Base-by-base conservation (phyloP, 116 monocot species). In the Dioscorea cayenensis region DNA sequence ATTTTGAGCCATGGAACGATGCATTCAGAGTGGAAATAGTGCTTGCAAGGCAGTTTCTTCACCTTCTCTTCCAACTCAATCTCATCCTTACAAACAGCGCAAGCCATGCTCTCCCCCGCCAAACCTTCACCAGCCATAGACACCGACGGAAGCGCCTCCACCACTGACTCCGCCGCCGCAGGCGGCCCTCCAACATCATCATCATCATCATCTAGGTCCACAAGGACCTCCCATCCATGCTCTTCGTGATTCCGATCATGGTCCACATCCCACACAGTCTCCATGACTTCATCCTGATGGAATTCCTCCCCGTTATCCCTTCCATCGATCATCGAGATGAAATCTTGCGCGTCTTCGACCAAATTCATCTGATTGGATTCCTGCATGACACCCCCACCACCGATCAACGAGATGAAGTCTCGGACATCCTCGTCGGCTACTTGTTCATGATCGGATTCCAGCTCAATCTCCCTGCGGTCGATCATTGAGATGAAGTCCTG, bases 31-130 rank as follows among this genome's bases (percentile, higher is more conserved):
- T 92, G 92, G 21, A 82, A 92, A 68, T 70, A 75, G 58, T 92
- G 92, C 66, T 72, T 65, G 75, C 92, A 92, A 0, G 92, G 92
- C 36, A 92, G 79, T 66, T 71, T 69, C 67, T 70, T 86, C n/a
- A 68, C 79, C 21, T 38, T 66, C 74, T 84, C 89, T 32, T 72
- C 78, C 20, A 75, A 14, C 13, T 38, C 28, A n/a, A 86, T 77
- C 55, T 79, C 86, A 19, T 92, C 89, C 64, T 84, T 92, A 67
- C 92, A 92, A 49, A 92, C 86, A 11, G 92, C 86, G 66, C 92
- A 92, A 2, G 72, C 51, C 0, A 19, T 36, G 14, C 66, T 64
- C 19, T 63, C 43, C 22, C 68, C 66, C 0, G 72, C 67, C 18
- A 75, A 28, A 52, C 80, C 78, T 25, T 79, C 77, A 28, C 78